A percentile compares a stretch with the other conserved stretches of the same genome.
These are phyloP conservation scores for Xylariaceae sp. DNA, from an alignment of 2,329 filamentous ascomycete species.

Conservation along the genomic window DNA sequence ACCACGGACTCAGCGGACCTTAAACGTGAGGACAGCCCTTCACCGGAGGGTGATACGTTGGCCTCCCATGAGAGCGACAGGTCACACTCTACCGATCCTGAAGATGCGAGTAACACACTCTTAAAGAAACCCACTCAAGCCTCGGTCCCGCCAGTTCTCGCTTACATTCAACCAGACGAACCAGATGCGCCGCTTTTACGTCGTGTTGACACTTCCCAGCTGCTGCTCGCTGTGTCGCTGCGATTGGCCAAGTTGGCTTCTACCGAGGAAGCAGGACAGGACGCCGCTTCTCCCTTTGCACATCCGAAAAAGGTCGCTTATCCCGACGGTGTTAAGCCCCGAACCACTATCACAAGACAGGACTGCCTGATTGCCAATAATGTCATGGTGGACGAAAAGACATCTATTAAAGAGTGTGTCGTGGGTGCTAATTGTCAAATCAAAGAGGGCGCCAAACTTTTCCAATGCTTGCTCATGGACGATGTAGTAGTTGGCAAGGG, in stretches of 20 bases:
- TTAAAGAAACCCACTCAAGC: conserved; percentile 27
- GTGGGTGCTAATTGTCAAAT: conserved; percentile 86
- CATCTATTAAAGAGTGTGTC: conserved; percentile 87
- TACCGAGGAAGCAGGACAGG: conserved; percentile 57
- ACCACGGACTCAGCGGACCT: conserved; percentile 39
- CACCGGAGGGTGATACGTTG: conserved; percentile 16
- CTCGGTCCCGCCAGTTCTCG: conserved; percentile 66
- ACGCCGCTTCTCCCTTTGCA: conserved; percentile 65
- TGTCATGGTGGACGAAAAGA: conserved; percentile 82
- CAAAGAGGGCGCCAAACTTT: conserved; percentile 75
- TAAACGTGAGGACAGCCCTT: conserved; percentile 20
- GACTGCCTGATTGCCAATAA: conserved; percentile 86
- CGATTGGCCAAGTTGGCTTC: conserved; percentile 80
- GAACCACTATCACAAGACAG: conserved; percentile 74
- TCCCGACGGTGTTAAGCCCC: conserved; percentile 72
- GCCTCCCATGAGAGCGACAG: conserved; percentile 23
- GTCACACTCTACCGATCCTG: conserved; percentile 20
- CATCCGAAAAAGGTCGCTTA: conserved; percentile 78
- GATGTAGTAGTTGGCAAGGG: conserved; percentile 79
- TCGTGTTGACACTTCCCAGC: conserved; percentile 79
- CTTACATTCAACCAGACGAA: conserved; percentile 69
- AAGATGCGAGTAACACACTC: conserved; percentile 25
- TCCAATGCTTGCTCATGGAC: conserved; percentile 90
- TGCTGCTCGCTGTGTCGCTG: conserved; percentile 77
- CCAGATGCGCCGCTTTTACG: conserved; percentile 64